Base-by-base conservation (phyloP, 495 filamentous ascomycete species). In the Hyphodiscus hymeniophilus region DNA sequence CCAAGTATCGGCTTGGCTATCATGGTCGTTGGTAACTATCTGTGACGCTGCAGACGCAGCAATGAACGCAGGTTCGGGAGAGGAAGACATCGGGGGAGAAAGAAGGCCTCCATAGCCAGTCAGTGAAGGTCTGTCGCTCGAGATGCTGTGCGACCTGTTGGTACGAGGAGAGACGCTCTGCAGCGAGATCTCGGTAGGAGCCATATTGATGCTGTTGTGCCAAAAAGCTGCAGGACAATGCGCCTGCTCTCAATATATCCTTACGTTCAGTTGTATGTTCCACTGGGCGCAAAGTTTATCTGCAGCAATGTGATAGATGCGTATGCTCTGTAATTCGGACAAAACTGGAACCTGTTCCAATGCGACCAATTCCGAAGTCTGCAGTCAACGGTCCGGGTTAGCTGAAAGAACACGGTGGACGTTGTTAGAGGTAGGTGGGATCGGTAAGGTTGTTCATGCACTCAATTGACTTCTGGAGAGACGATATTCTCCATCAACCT, bases 21-120 rank as follows among this genome's bases (percentile, higher is more conserved):
- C 85, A 66, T 91, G 85, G 58, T 94, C 84, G 58, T 85, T 84
- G 50, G 84, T 91, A 58, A 96, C 82, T 45, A 96, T 92, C 54
- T 96, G 88, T 17, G 86, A 87, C 23, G 90, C 94, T 40, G 90
- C 89, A 23, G 87, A 83, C 6, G 84, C 71, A 33, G 92, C 89
- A 60, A 99, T 91, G 65, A 92, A 99, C 16, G 77, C 87, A 21
- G 94, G 82, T 50, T 85, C 70, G 2, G 94, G 92, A 32, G 79
- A 78, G 33, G 89, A 77, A n/a, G 74, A 67, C 38, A 73, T 52
- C 32, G 80, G 76, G 60, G 84, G 70, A 61, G 82, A 70, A 68
- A 80, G 69, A 54, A 82, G 65, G 50, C 59, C 67, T 33, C 68
- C 48, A 59, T 55, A 56, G 18, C 68, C 64, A 48, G 69, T 57